Evolutionary conservation across 176 grass and related monocot species (phyloP).

Genomic region (Rhynchospora breviuscula): DNA sequence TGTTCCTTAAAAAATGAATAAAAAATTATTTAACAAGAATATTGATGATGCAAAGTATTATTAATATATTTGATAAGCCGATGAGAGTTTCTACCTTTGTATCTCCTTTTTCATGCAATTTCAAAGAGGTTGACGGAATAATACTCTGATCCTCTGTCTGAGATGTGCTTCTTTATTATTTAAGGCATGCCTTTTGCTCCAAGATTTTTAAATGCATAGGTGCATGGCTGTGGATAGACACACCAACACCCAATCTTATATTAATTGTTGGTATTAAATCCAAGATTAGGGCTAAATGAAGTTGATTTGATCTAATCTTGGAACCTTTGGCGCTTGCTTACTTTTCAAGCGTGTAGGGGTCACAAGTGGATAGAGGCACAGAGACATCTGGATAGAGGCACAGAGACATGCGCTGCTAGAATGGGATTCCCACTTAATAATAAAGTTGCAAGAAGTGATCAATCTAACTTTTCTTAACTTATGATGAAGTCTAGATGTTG

Average conservation of each 20-base stretch:
- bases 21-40: not conserved
- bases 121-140: not conserved
- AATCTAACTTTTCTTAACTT: not conserved
- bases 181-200: not conserved
- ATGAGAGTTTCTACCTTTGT: slow-evolving; percentile 1
- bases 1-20: not conserved
- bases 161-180: not conserved
- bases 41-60: slow-evolving; percentile 5
- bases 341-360: not conserved
- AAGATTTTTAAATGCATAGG: not conserved
- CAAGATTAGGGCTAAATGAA: not conserved
- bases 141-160: not conserved
- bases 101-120: not conserved
- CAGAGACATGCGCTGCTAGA: not conserved
- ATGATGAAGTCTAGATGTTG: not conserved
- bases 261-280: slow-evolving; percentile 1
- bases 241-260: not conserved
- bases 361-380: not conserved
- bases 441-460: not conserved
- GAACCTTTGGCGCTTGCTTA: slow-evolving; percentile 1
- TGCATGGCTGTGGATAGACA: not conserved
- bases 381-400: not conserved
- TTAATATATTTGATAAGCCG: not conserved
- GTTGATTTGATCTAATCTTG: slow-evolving; percentile 4
- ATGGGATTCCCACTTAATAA: not conserved